A percentile compares a stretch with the other conserved stretches of the same genome.
These are phyloP conservation scores for Endoconidiophora laricicola DNA, from an alignment of 2,329 filamentous ascomycete species.

Conservation along the genomic window DNA sequence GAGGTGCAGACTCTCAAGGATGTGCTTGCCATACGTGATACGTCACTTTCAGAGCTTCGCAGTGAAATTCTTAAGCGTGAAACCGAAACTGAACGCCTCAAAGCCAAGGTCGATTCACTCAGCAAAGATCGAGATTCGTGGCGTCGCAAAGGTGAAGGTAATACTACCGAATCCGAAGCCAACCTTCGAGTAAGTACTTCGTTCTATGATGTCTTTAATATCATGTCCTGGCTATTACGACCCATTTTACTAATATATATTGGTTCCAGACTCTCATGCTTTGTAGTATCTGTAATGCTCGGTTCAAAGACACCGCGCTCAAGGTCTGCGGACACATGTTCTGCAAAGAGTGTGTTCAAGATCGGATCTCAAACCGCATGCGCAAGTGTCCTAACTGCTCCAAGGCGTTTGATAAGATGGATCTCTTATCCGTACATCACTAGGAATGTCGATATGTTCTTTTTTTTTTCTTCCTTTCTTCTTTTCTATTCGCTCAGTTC, in stretches of 20 bases:
- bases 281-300: constrained; percentile 81
- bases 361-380: constrained; percentile 75
- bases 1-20: constrained; percentile 65
- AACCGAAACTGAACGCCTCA: constrained; percentile 63
- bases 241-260: background rate
- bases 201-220: no score
- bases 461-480: no score
- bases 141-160: constrained; percentile 68
- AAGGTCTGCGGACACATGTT: constrained; percentile 93
- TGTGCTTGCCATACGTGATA: constrained; percentile 60
- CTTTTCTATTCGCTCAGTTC: background rate
- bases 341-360: constrained; percentile 78
- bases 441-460: constrained; percentile 12
- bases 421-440: constrained; percentile 60
- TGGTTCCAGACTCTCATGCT: constrained; percentile 26
- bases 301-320: constrained; percentile 86
- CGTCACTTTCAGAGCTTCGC: constrained; percentile 31
- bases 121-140: constrained; percentile 73
- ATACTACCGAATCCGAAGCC: constrained; percentile 67
- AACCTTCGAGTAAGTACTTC: constrained; percentile 59
- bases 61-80: constrained; percentile 47
- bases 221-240: no score
- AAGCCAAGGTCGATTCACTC: constrained; percentile 57
- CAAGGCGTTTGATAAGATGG: constrained; percentile 76
- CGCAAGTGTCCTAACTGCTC: constrained; percentile 92